Evolutionary conservation across 2,329 filamentous ascomycete genomes (phyloP), one percentile per base, ranked within the genome.

Genomic region (Coleophoma cylindrospora): DNA sequence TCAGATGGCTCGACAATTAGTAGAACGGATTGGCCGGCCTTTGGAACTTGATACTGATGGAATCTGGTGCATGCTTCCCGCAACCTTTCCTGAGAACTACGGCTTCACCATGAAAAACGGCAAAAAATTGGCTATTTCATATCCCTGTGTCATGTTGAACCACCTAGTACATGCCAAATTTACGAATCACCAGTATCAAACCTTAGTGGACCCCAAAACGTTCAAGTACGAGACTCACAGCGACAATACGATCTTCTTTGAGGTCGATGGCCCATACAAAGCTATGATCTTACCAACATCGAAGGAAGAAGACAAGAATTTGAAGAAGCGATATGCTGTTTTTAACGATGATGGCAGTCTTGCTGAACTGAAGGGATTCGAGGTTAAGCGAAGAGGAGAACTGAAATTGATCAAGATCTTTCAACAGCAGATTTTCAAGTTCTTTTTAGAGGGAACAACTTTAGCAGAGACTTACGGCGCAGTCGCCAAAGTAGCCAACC

Each of bases 341-440:
- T 99, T 99, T 80, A 99, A 99, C 63, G 89, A 97, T 54, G 94
- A 99, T 62, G 94, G 95, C 37, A 95, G 86, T 67, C 76, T 99
- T 47, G 94, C 94, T 13, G 94, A 99, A 66, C 69, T 99, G 64
- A 99, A 99, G 65, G 94, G 94, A 6, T 99, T 99, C 64, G 94
- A 99, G 64, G 85, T 99, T 57, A 99, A 99, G 75, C 86, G 94
- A 66, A 82, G 94, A 80, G 94, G 94, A 75, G 94, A 99, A 72
- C 74, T 99, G 60, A 99, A 99, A 73, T 84, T 99, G 60, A 99
- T 99, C 80, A 99, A 99, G 71, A 99, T 97, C 65, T 99, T 99
- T 68, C 94, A 99, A 68, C 90, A 94, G 53, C 94, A 99, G 64
- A 96, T 99, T 58, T 99, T 99, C 84, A 96, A 96, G 66, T 97